Percentiles rank a stretch among this genome's conserved stretches.
phyloP scores from a whole-genome alignment of 129 eudicot genomes.

The carrot (Daucus carota) region DNA sequence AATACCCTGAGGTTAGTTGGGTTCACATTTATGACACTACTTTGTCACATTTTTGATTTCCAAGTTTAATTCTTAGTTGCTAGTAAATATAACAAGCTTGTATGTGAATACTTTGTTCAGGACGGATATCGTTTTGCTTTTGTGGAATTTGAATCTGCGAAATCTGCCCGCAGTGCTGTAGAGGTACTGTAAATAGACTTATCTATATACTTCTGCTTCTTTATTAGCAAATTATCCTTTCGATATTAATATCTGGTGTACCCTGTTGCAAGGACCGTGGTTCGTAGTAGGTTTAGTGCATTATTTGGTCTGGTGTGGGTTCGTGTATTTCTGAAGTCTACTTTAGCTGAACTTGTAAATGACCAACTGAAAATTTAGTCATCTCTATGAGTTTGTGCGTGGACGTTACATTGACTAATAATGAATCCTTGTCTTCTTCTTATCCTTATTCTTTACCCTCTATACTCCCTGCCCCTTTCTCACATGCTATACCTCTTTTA shows the following conservation, averaged over 20 bases:
- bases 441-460: background rate
- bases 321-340: background rate
- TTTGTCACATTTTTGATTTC: background rate
- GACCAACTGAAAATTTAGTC: background rate
- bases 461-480: background rate
- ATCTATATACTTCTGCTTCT: background rate
- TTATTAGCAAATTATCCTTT: background rate
- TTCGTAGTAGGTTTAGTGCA: background rate
- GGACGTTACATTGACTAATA: background rate
- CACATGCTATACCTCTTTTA: background rate
- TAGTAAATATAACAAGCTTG: background rate
- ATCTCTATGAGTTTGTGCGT: background rate
- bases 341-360: background rate
- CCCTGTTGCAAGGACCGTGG: background rate
- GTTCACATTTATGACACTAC: background rate
- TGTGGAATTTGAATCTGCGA: constrained; percentile 1
- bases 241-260: background rate
- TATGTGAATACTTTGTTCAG: background rate
- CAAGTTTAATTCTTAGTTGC: too few species aligned
- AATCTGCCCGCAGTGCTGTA: constrained; percentile 1
- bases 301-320: background rate
- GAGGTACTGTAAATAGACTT: background rate
- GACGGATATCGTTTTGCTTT: constrained; percentile 11
- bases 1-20: constrained; percentile 8
- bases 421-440: background rate